Percentiles rank a stretch among this genome's conserved stretches.
Conservation (phyloP, 1,284 basidiomycete species). For the Trichosporon sp. region DNA sequence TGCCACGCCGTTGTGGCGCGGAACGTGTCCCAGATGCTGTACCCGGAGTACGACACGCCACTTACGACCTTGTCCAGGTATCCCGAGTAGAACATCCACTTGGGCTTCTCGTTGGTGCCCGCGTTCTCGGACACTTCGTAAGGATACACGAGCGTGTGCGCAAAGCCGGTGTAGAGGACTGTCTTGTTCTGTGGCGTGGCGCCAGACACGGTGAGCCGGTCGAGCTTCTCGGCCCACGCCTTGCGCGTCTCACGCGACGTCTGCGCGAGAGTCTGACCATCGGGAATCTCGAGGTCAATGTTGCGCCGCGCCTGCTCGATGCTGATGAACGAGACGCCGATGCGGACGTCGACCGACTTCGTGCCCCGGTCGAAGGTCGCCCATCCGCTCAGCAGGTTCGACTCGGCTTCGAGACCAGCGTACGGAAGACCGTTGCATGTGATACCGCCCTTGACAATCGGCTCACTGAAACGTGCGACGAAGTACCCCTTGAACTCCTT, state of each 20-base stretch:
- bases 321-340: conserved; percentile 78
- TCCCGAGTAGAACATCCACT: conserved; percentile 68
- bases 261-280: conserved; percentile 63
- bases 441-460: conserved; percentile 61
- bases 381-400: conserved; percentile 63
- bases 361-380: conserved; percentile 60
- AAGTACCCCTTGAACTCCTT: conserved; percentile 69
- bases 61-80: conserved; percentile 60
- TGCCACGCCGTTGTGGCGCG: conserved; percentile 78
- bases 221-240: conserved; percentile 73
- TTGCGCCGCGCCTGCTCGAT: conserved; percentile 70
- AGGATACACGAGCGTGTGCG: conserved; percentile 65
- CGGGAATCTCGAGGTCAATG: conserved; percentile 60
- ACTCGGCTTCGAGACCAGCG: conserved; percentile 36
- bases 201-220: conserved; percentile 65
- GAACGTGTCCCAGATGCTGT: conserved; percentile 83
- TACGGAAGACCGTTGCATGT: conserved; percentile 59
- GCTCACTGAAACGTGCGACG: conserved; percentile 68
- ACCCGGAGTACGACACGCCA: conserved; percentile 73
- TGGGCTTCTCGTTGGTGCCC: conserved; percentile 23
- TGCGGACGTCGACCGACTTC: conserved; percentile 63
- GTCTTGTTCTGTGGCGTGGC: conserved; percentile 49
- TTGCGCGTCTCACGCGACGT: conserved; percentile 65
- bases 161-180: conserved; percentile 42
- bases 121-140: conserved; percentile 71